Base-by-base conservation (phyloP, 2,329 filamentous ascomycete species). In the Aspergillus neotritici region DNA sequence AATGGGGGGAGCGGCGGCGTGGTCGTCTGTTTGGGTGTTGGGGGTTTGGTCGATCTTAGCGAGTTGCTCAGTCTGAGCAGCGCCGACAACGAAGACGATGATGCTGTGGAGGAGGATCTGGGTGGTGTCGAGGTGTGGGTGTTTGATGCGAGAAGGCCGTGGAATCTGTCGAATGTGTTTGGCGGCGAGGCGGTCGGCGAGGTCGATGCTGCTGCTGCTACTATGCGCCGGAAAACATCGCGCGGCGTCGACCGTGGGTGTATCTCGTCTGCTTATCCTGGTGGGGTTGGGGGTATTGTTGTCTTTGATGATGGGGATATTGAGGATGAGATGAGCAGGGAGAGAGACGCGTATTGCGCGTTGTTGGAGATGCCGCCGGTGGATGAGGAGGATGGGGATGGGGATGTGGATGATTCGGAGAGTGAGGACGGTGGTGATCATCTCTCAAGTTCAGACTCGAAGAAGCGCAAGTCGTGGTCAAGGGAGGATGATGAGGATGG, bases 281-380 rank as follows among this genome's bases (percentile, higher is more conserved):
- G 86, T 4, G 86, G 87, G 25, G 84, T 78, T 58, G 91, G 91
- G 13, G 93, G 93, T 0, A 86, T 98, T 33, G 80, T 98, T 48
- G 89, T 96, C 2, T 94, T 93, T 63, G 93, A 97, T 60, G 93
- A 97, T 61, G 93, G 91, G 1, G 93, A 98, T 63, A 90, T 98
- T 39, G 86, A 91, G 53, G 86, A 91, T 53, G 86, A 90, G 29
- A 71, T 98, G 29, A 68, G 66, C 10, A 71, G 71, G 1, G 89
- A 97, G 66, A 78, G 81, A 54, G 82, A 87, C 46, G 90, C 93
- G 31, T 97, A 94, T 60, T 79, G 86, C 51, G 84, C 84, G n/a
- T 71, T 97, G 40, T 74, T 87, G 35, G 84, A 89, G 49, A 97
- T 98, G 89, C 91, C 90, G 1, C 87, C 94, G 36, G 70, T 94